These are phyloP conservation scores for Paramecium biaurelia DNA, from an alignment of 73 alveolate genomes.

Conservation along the genomic window DNA sequence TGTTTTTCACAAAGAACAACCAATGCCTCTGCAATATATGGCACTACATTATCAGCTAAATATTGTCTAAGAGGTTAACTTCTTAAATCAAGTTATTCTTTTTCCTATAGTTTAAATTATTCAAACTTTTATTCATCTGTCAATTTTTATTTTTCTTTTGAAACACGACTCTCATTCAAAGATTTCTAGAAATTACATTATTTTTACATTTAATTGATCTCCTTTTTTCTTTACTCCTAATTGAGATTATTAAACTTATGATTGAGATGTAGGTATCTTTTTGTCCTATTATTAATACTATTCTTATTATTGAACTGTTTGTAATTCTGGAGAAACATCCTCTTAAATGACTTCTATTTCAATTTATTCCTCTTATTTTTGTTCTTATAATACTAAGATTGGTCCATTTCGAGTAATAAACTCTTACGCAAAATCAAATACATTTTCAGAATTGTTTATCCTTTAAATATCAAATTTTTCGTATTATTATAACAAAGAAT, in stretches of 20 bases:
- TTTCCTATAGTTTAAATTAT: constrained; percentile 66
- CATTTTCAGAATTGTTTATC: not conserved
- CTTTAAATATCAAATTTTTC: constrained; percentile 6
- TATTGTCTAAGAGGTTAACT: constrained; percentile 80
- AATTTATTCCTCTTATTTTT: not conserved
- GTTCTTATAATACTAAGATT: not conserved
- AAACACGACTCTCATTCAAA: constrained; percentile 1
- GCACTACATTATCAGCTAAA: constrained; percentile 88
- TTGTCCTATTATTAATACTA: not conserved
- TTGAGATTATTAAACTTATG: not conserved
- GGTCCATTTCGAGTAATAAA: constrained; percentile 2
- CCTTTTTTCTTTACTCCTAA: not conserved
- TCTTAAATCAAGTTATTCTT: constrained; percentile 81
- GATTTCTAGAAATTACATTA: not conserved
- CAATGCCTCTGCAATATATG: constrained; percentile 83
- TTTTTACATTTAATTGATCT: not conserved
- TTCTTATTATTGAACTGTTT: not conserved
- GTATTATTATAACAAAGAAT: not conserved
- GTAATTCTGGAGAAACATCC: not conserved
- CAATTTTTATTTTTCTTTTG: not conserved
- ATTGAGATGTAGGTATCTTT: not conserved
- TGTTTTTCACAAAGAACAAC: constrained; percentile 80
- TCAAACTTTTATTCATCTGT: constrained; percentile 39
- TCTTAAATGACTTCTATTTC: not conserved
- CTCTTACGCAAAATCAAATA: not conserved